These are phyloP conservation scores for Colletotrichum caudatum DNA, from an alignment of 2,329 filamentous ascomycete species.

Conservation along the genomic window DNA sequence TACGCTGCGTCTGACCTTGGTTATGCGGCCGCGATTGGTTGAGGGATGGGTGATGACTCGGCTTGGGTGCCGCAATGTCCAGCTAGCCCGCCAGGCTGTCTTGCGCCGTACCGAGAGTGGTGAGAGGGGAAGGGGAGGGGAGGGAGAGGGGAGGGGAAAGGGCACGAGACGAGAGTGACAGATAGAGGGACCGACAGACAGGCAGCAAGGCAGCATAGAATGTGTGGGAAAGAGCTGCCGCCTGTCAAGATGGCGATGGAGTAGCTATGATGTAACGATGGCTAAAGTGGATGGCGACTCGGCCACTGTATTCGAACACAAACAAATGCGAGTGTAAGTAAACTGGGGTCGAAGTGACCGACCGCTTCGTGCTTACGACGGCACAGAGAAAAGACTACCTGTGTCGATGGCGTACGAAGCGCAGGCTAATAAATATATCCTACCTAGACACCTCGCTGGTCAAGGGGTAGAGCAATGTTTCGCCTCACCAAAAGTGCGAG, in stretches of 20 bases:
- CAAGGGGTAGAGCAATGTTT: constrained; percentile 30
- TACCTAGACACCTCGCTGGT: constrained; percentile 20
- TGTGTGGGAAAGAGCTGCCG: neutral
- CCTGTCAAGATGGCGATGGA: neutral
- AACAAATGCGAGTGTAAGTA: too few species aligned
- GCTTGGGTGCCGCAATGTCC: constrained; percentile 2
- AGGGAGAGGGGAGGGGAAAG: too few species aligned
- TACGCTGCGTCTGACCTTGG: constrained; percentile 5
- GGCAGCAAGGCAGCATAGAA: neutral
- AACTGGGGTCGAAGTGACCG: neutral
- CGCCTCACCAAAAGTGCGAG: constrained; percentile 11
- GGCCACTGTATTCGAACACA: neutral
- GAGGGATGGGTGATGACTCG: constrained; percentile 33
- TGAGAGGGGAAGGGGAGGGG: too few species aligned
- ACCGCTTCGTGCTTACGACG: neutral
- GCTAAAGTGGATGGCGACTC: neutral
- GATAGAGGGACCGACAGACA: neutral
- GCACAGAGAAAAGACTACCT: neutral
- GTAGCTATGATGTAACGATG: neutral
- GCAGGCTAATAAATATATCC: constrained; percentile 9
- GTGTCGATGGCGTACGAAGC: constrained; percentile 14
- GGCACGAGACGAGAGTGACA: neutral
- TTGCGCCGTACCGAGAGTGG: neutral
- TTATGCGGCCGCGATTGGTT: constrained; percentile 25
- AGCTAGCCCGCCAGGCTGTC: neutral